A percentile compares a stretch with the other conserved stretches of the same genome.
These are phyloP conservation scores for Parietaria judaica DNA, from an alignment of 306 rosid genomes.

Conservation along the genomic window DNA sequence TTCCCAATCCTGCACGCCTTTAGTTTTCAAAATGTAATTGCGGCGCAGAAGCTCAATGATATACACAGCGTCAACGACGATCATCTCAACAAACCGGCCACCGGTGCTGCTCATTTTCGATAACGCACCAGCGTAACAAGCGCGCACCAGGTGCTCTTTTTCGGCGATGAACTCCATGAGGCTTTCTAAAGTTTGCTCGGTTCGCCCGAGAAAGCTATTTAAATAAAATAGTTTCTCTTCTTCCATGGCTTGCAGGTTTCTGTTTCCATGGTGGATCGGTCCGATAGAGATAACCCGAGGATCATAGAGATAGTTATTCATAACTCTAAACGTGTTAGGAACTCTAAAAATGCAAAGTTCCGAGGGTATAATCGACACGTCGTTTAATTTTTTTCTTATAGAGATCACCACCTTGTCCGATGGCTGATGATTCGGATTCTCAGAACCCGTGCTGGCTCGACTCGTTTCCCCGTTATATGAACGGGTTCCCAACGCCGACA, in stretches of 20 bases:
- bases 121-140: slow-evolving; percentile 6
- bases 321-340: slow-evolving; percentile 14
- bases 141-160: background rate
- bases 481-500: too few species aligned
- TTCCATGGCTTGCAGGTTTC: slow-evolving; percentile 5
- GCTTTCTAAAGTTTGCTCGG: background rate
- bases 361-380: too few species aligned
- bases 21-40: background rate
- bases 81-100: slow-evolving; percentile 3
- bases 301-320: slow-evolving; percentile 13
- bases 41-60: slow-evolving; percentile 24
- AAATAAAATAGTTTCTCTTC: slow-evolving; percentile 1
- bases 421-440: too few species aligned
- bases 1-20: slow-evolving; percentile 14
- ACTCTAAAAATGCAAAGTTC: slow-evolving; percentile 21
- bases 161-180: background rate
- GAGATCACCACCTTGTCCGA: too few species aligned
- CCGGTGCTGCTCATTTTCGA: background rate
- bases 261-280: slow-evolving; percentile 12
- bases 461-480: too few species aligned
- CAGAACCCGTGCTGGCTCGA: too few species aligned
- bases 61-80: slow-evolving; percentile 18
- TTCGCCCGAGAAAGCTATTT: background rate
- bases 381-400: too few species aligned
- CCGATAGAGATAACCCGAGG: slow-evolving; percentile 35